Evolutionary conservation across 257 asterid species (phyloP), one percentile per base, ranked within the genome.

Genomic region (Solanum ossicruentum): DNA sequence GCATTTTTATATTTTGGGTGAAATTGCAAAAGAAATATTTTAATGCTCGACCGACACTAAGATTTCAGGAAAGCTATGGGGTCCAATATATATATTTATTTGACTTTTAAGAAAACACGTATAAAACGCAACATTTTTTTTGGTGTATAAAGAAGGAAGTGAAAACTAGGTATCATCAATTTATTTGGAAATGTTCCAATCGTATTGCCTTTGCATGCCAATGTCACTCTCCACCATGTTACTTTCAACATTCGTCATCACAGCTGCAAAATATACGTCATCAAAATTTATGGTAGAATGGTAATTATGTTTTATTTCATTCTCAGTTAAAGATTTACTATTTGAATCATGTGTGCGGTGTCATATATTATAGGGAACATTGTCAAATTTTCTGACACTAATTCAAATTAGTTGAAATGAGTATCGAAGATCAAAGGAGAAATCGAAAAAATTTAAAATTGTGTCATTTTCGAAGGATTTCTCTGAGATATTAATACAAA

Each of bases 41-140:
- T 23, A 13, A 39, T 86, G 61, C 83, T 86, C 92, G 26, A 85
- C 95, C 95, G 95, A 91, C 93, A 91, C 87, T 83, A 78, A n/a
- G 21, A 65, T 13, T 51, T 81, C 66, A 55, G 87, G 86, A 84
- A 66, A 85, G 72, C 84, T 21, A 86, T 81, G 39, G 92, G 93
- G 87, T 86, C 90, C 90, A 88, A 78, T 57, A 69, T 52, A 54
- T 36, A 36, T 36, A 36, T 36, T 4, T 36, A 60, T 83, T 87
- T 80, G 86, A 51, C 67, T 60, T 45, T 85, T 60, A 67, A 67
- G 86, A 70, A 85, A 85, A 85, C 83, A 36, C 26, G 58, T 26
- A 75, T 69, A 52, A 83, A 83, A 60, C 55, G 70, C 12, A 32
- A 66, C 86, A 63, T 36, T 85, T 83, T 28, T 83, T 73, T 65